Percentiles rank a stretch among this genome's conserved stretches.
Conservation (phyloP, 352 stramenopile genomes). For the Pythium apleroticum region DNA sequence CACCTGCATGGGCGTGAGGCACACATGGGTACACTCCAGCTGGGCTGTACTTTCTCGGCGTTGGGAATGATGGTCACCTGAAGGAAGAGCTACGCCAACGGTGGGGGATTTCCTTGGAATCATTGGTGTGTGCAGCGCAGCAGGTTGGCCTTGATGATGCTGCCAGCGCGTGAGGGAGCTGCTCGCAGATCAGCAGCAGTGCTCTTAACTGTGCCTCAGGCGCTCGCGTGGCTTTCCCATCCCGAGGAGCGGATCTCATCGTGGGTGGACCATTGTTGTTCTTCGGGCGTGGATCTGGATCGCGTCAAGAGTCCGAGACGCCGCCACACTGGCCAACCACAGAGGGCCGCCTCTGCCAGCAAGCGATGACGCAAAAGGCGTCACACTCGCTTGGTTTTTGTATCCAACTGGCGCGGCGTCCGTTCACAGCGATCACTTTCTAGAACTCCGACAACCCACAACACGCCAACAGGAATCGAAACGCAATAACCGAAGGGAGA, state of each 20-base stretch:
- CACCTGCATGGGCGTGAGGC: neutral
- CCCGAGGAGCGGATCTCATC: neutral
- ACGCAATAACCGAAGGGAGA: neutral
- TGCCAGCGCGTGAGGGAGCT: neutral
- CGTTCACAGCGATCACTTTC: neutral
- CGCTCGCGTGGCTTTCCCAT: neutral
- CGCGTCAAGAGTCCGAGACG: neutral
- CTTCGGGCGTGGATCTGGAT: neutral
- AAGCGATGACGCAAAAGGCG: neutral
- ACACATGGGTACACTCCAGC: neutral
- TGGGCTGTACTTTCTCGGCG: neutral
- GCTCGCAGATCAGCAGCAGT: neutral
- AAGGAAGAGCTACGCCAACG: neutral
- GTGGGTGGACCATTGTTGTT: slow-evolving; percentile 1
- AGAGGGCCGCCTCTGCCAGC: neutral
- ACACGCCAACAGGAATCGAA: neutral
- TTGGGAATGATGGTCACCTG: neutral
- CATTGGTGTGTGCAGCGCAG: neutral
- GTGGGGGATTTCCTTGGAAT: neutral
- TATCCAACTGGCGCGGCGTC: neutral
- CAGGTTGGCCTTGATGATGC: neutral
- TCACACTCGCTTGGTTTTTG: neutral
- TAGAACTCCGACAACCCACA: neutral
- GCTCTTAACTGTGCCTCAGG: neutral
- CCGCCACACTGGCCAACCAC: neutral